These are phyloP conservation scores for Malassezia psittaci DNA, from an alignment of 1,284 basidiomycete species.

Conservation along the genomic window DNA sequence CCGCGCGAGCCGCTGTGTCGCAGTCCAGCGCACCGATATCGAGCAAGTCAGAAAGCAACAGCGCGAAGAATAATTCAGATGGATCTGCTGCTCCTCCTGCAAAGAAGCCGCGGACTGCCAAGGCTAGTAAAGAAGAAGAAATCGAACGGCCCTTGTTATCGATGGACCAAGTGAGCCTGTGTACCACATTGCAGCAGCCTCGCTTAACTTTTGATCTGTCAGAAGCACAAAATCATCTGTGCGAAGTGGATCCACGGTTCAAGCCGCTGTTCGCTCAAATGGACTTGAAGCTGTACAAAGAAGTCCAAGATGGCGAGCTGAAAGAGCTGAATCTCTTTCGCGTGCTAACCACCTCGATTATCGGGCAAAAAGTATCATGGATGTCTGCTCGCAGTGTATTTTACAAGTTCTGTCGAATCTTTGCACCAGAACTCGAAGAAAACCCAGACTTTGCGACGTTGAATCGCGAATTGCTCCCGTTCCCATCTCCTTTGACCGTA, in stretches of 20 bases:
- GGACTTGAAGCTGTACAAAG: conserved; percentile 51
- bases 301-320: conserved; percentile 48
- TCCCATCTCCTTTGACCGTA: conserved; percentile 35
- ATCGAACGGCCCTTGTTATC: conserved; percentile 5
- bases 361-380: conserved; percentile 85
- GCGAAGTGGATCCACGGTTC: conserved; percentile 8
- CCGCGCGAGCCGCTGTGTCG: too few species aligned
- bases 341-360: conserved; percentile 57
- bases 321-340: conserved; percentile 51
- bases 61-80: too few species aligned
- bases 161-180: not conserved
- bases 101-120: too few species aligned
- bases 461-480: conserved; percentile 36
- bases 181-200: conserved; percentile 14
- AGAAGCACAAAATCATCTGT: conserved; percentile 9
- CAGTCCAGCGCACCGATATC: too few species aligned
- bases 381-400: conserved; percentile 72
- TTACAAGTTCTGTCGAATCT: conserved; percentile 61
- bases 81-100: too few species aligned
- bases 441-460: conserved; percentile 15
- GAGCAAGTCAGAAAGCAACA: too few species aligned
- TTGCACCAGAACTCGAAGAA: conserved; percentile 20
- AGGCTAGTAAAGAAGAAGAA: too few species aligned
- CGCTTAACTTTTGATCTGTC: conserved; percentile 6
- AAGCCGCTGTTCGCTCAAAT: conserved; percentile 12